phyloP scores from a whole-genome alignment of 2,329 filamentous ascomycete species.

The Colletotrichum simmondsii region DNA sequence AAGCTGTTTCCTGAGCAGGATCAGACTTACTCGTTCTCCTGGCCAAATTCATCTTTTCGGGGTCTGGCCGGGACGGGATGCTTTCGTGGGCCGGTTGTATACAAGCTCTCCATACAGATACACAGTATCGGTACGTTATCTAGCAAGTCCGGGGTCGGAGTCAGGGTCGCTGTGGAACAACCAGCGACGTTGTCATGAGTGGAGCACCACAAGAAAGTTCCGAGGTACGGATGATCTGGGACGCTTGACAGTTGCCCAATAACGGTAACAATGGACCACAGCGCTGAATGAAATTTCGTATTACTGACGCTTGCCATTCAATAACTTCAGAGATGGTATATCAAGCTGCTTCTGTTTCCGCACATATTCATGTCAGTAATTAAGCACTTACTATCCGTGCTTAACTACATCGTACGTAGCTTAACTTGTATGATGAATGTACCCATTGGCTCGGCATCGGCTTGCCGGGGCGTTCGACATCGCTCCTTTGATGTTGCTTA shows the following conservation, averaged over 20 bases:
- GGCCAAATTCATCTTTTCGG: not conserved
- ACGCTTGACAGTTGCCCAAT: not conserved
- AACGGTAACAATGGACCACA: not conserved
- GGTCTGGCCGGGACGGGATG: not conserved
- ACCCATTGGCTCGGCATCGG: too few species aligned
- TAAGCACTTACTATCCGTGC: too few species aligned
- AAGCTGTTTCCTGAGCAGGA: not conserved
- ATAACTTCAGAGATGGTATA: too few species aligned
- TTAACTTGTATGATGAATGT: too few species aligned
- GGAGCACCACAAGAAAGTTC: not conserved
- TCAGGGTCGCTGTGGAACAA: not conserved
- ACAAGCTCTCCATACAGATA: not conserved
- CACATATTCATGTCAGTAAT: too few species aligned
- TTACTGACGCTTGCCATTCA: too few species aligned
- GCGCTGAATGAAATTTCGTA: not conserved
- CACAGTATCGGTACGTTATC: not conserved
- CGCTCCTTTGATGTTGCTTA: not conserved
- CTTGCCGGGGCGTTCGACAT: too few species aligned
- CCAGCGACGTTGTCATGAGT: not conserved
- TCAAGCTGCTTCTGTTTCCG: too few species aligned
- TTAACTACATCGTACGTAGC: too few species aligned
- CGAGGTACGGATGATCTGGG: not conserved
- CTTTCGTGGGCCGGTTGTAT: not conserved
- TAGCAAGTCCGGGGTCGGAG: not conserved
- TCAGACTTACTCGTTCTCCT: constrained; percentile 3